A percentile compares a stretch with the other conserved stretches of the same genome.
Evolutionary conservation across 345 rosid species (phyloP).

Genomic region (Pseudoturritis turrita): DNA sequence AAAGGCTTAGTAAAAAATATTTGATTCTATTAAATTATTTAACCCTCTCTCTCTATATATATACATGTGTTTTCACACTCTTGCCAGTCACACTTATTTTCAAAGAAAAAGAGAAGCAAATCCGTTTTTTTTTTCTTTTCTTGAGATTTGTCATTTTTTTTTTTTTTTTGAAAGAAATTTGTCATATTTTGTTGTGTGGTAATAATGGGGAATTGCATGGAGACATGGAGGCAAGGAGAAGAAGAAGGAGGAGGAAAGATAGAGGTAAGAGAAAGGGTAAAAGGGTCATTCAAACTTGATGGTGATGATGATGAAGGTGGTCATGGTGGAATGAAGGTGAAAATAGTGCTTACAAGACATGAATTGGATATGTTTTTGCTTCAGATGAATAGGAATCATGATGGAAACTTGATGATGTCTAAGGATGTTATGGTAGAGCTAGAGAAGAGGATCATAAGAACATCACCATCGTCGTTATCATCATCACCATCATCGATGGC

Average conservation of each 20-base stretch:
- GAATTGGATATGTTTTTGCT: constrained; percentile 62
- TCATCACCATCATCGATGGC: constrained; percentile 10
- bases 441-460: constrained; percentile 28
- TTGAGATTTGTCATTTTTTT: constrained; percentile 2
- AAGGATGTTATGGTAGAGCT: constrained; percentile 36
- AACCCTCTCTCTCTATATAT: constrained; percentile 7
- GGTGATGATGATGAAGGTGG: constrained; percentile 10
- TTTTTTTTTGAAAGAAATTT: no score
- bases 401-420: constrained; percentile 26
- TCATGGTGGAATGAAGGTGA: constrained; percentile 51
- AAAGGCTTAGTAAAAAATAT: constrained; percentile 9
- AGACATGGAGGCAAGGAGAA: constrained; percentile 15
- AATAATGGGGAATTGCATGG: constrained; percentile 30
- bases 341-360: constrained; percentile 69
- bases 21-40: constrained; percentile 12
- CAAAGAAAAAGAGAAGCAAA: not conserved
- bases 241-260: not conserved
- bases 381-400: constrained; percentile 24
- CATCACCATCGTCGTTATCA: not conserved
- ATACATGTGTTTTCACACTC: constrained; percentile 23
- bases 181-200: no score
- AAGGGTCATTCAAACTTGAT: constrained; percentile 7
- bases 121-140: not conserved
- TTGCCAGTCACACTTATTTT: constrained; percentile 17
- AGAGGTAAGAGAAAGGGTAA: not conserved